Conservation (phyloP, 164 flowering plant genomes). For the Kalanchoe fedtschenkoi region DNA sequence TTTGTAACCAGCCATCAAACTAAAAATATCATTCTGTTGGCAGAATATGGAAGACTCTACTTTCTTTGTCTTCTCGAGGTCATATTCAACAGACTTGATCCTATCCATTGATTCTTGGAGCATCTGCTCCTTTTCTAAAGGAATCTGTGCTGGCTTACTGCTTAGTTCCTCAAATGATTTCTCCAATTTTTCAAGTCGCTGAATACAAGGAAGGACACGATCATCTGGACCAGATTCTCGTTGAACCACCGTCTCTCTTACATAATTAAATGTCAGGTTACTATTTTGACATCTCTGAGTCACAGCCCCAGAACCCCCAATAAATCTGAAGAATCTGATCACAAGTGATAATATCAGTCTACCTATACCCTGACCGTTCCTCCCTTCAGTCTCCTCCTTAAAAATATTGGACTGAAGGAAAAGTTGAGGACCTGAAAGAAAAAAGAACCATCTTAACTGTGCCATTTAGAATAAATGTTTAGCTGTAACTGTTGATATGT, state of each 20-base stretch:
- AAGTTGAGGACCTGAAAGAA: constrained; percentile 21
- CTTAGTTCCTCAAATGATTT: constrained; percentile 40
- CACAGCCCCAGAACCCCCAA: constrained; percentile 13
- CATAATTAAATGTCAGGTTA: constrained; percentile 20
- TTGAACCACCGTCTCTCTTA: constrained; percentile 17
- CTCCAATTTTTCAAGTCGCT: constrained; percentile 81
- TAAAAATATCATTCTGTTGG: background rate
- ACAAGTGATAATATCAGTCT: constrained; percentile 23
- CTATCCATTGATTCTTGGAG: constrained; percentile 69
- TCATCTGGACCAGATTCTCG: constrained; percentile 28
- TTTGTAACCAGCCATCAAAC: background rate
- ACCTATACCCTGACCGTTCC: constrained; percentile 15
- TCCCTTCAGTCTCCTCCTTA: constrained; percentile 22
- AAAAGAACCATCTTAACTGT: background rate
- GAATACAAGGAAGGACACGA: constrained; percentile 42
- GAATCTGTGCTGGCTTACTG: constrained; percentile 56
- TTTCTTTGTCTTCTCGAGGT: constrained; percentile 82
- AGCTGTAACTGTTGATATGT: background rate
- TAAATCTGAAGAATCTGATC: constrained; percentile 21
- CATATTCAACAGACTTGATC: constrained; percentile 69
- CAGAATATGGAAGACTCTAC: constrained; percentile 20
- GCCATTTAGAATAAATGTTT: background rate
- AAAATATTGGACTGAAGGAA: constrained; percentile 13
- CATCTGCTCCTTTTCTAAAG: constrained; percentile 66
- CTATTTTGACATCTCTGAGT: constrained; percentile 25